A percentile compares a stretch with the other conserved stretches of the same genome.
Evolutionary conservation across 495 filamentous ascomycete genomes (phyloP).

Genomic region (Penicillium manginii): DNA sequence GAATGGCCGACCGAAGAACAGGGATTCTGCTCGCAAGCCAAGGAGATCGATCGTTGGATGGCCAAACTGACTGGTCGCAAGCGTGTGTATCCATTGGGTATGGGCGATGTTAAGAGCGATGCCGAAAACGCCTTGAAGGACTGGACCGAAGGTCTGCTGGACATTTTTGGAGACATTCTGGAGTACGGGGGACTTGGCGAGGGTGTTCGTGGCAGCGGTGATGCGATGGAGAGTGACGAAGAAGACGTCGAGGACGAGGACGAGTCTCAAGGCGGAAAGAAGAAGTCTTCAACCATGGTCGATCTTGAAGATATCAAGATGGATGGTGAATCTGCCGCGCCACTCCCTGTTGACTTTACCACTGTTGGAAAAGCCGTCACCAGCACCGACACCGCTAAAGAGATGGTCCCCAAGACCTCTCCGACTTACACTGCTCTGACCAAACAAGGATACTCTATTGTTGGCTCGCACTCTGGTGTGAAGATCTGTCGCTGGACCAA

Average conservation of each 20-base stretch:
- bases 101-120: slow-evolving; percentile 82
- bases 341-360: slow-evolving; percentile 87
- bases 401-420: slow-evolving; percentile 91
- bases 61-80: slow-evolving; percentile 84
- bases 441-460: slow-evolving; percentile 94
- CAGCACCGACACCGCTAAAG: slow-evolving; percentile 56
- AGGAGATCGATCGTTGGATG: slow-evolving; percentile 92
- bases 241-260: slow-evolving; percentile 62
- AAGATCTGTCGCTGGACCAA: slow-evolving; percentile 99
- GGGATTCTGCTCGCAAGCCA: slow-evolving; percentile 89
- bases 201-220: slow-evolving; percentile 78
- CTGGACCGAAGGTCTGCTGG: slow-evolving; percentile 76
- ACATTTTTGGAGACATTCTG: slow-evolving; percentile 66
- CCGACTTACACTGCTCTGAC: slow-evolving; percentile 87
- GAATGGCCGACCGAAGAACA: slow-evolving; percentile 90
- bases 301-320: slow-evolving; percentile 89
- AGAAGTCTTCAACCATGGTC: slow-evolving; percentile 54
- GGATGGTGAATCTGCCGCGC: slow-evolving; percentile 45
- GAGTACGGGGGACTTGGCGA: slow-evolving; percentile 71
- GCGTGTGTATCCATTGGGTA: slow-evolving; percentile 80
- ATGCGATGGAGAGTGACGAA: slow-evolving; percentile 80
- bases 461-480: slow-evolving; percentile 93
- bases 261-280: slow-evolving; percentile 37
- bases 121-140: slow-evolving; percentile 65
- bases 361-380: slow-evolving; percentile 57